These are phyloP conservation scores for Smallanthus sonchifolius DNA, from an alignment of 129 eudicot species.

Conservation along the genomic window DNA sequence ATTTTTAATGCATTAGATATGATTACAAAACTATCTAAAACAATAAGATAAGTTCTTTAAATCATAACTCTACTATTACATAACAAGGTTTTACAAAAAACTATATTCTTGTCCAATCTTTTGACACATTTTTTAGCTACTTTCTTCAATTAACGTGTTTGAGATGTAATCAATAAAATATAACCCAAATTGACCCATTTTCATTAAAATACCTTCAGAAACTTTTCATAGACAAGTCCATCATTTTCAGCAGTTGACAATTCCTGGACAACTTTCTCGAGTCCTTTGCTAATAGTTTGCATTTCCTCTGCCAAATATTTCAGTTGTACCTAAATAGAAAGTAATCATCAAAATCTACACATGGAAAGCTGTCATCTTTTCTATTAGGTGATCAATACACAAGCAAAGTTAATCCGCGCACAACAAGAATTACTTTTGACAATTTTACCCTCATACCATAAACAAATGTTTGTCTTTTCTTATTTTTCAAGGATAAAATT, in stretches of 20 bases:
- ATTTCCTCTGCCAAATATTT: conserved; percentile 89
- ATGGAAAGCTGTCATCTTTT: background rate
- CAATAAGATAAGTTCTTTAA: background rate
- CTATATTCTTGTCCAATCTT: background rate
- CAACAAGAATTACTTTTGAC: background rate
- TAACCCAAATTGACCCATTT: background rate
- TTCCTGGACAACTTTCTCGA: conserved; percentile 87
- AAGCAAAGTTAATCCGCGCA: background rate
- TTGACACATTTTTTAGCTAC: background rate
- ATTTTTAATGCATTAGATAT: background rate
- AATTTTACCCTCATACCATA: background rate
- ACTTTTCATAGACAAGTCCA: conserved; percentile 68
- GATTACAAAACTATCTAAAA: background rate
- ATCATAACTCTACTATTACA: background rate
- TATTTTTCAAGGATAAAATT: background rate
- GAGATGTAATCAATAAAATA: background rate
- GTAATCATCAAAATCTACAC: background rate
- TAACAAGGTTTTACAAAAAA: conserved; percentile 10
- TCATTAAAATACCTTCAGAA: conserved; percentile 45
- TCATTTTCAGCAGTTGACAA: conserved; percentile 75
- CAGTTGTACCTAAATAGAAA: conserved; percentile 64
- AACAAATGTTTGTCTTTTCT: background rate
- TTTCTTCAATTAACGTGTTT: background rate
- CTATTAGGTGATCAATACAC: background rate
- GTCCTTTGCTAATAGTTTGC: conserved; percentile 93